Conservation (phyloP, 495 filamentous ascomycete species). For the Xylaria bambusicola region DNA sequence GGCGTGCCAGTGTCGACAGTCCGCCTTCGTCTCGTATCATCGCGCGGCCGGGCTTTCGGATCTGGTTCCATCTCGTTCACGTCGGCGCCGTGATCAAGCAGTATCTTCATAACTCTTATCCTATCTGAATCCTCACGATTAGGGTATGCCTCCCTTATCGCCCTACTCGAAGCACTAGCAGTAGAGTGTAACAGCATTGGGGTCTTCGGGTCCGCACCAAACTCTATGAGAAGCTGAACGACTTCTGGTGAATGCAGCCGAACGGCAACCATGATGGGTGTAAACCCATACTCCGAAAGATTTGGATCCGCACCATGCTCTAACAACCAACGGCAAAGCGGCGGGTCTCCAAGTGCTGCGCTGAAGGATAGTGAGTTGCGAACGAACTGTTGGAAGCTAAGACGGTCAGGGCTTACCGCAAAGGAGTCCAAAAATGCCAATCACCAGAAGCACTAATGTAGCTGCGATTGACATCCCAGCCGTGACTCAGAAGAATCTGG, state of each 20-base stretch:
- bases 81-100: conserved; percentile 20
- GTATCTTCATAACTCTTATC: conserved; percentile 22
- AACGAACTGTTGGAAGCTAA: not conserved
- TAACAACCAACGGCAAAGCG: conserved; percentile 21
- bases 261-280: conserved; percentile 23
- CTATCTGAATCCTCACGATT: conserved; percentile 17
- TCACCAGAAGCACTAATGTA: conserved; percentile 21
- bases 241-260: conserved; percentile 20
- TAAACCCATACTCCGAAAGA: conserved; percentile 20
- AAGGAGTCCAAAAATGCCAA: conserved; percentile 22
- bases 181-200: conserved; percentile 23
- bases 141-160: conserved; percentile 16
- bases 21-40: conserved; percentile 17
- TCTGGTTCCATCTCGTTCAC: conserved; percentile 26
- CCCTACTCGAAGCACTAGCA: conserved; percentile 15
- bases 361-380: conserved; percentile 12
- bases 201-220: conserved; percentile 21
- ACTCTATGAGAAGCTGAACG: conserved; percentile 16
- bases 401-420: conserved; percentile 13
- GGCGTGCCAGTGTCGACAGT: conserved; percentile 21
- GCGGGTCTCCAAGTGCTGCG: conserved; percentile 17
- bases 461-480: conserved; percentile 23
- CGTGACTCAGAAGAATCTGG: conserved; percentile 12
- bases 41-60: conserved; percentile 18
- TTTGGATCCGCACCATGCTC: conserved; percentile 22